Evolutionary conservation across 768 basidiomycete genomes (phyloP).

Genomic region (Pisolithus orientalis): DNA sequence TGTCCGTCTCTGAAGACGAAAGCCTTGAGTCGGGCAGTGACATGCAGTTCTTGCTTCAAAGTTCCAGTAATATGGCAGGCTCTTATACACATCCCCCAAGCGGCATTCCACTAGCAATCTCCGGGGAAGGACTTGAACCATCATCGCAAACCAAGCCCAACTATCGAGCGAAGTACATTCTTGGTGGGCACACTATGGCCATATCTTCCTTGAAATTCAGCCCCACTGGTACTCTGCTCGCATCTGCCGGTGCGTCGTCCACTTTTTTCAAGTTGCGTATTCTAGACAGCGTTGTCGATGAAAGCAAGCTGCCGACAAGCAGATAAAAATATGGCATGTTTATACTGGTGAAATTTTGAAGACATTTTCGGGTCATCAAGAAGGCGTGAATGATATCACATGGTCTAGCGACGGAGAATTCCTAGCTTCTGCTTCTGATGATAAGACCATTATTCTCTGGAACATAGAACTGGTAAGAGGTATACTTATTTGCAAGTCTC

Average conservation of each 20-base stretch:
- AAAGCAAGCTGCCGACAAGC: constrained; percentile 76
- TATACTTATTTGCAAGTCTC: neutral
- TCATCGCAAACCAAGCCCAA: constrained; percentile 28
- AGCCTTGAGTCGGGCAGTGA: neutral
- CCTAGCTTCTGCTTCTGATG: constrained; percentile 90
- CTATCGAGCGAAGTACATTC: constrained; percentile 53
- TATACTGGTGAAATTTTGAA: constrained; percentile 66
- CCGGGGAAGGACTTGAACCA: neutral
- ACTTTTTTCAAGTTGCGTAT: constrained; percentile 3
- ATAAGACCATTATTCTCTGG: constrained; percentile 86
- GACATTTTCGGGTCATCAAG: constrained; percentile 66
- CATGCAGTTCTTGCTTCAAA: neutral
- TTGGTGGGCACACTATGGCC: constrained; percentile 78
- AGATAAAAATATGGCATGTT: constrained; percentile 75
- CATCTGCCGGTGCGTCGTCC: constrained; percentile 68
- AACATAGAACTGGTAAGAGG: constrained; percentile 54
- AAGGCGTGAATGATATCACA: constrained; percentile 86
- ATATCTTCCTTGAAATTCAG: constrained; percentile 88
- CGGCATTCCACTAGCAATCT: neutral
- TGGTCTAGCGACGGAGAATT: constrained; percentile 82
- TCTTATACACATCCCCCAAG: neutral
- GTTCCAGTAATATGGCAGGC: neutral
- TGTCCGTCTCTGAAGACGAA: neutral
- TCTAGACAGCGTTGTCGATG: constrained; percentile 22
- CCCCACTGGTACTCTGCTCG: constrained; percentile 74